Conservation (phyloP, 2,329 filamentous ascomycete genomes). For the Colletotrichum paranaense region DNA sequence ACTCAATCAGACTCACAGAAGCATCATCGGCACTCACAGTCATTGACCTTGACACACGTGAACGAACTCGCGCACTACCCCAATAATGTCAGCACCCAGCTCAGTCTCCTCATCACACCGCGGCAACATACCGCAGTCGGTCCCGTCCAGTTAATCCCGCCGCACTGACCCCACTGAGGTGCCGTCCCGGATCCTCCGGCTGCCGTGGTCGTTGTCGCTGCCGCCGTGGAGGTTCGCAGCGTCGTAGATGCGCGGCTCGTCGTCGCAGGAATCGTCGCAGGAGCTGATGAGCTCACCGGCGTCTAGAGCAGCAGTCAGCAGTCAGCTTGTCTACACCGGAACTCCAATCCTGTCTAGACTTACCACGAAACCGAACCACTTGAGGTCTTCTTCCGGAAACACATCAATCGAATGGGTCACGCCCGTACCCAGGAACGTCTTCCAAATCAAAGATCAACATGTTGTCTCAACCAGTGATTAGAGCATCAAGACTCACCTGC, state of each 20-base stretch:
- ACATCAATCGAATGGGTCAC: constrained; percentile 34
- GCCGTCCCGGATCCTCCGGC: constrained; percentile 18
- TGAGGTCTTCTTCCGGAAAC: constrained; percentile 34
- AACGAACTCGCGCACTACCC: constrained; percentile 21
- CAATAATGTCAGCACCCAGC: neutral
- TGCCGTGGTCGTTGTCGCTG: constrained; percentile 11
- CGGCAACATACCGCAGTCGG: constrained; percentile 12
- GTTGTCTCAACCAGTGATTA: neutral
- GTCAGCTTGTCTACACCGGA: neutral
- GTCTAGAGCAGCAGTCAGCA: constrained; percentile 5
- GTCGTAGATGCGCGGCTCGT: constrained; percentile 24
- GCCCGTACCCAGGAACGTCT: constrained; percentile 32
- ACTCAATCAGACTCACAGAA: too few species aligned
- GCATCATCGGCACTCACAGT: constrained; percentile 10
- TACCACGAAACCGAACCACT: constrained; percentile 35
- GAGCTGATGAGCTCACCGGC: constrained; percentile 19
- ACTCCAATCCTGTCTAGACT: too few species aligned
- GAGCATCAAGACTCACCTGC: constrained; percentile 33
- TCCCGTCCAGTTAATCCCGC: constrained; percentile 25
- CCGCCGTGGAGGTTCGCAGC: neutral
- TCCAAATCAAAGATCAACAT: too few species aligned
- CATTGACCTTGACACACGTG: constrained; percentile 22
- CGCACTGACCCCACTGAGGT: constrained; percentile 33
- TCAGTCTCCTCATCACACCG: neutral
- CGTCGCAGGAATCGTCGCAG: neutral